Conservation (phyloP, 768 basidiomycete genomes). For the Auricularia auricula-judae region DNA sequence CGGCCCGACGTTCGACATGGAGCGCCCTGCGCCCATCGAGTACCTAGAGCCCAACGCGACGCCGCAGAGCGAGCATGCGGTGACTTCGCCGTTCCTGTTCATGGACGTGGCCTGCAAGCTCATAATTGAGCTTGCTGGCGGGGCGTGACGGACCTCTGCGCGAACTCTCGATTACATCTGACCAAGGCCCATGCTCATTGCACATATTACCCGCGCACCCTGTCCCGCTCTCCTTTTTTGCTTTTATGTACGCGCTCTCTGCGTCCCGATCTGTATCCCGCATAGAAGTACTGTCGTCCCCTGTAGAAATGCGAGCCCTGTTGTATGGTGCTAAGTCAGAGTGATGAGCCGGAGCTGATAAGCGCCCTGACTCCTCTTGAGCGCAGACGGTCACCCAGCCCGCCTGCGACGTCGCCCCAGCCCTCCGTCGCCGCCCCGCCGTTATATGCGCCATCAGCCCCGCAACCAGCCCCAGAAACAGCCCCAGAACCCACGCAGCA, state of each 20-base stretch:
- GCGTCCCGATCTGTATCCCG: neutral
- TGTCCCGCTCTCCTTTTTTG: neutral
- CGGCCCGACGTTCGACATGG: constrained; percentile 62
- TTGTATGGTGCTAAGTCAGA: neutral
- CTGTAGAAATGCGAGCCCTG: neutral
- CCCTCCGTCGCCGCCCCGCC: neutral
- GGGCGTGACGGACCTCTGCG: constrained; percentile 8
- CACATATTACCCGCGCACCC: neutral
- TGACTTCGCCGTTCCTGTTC: constrained; percentile 85
- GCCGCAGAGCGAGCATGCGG: constrained; percentile 37
- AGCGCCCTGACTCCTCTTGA: neutral
- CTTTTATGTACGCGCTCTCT: neutral
- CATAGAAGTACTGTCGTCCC: neutral
- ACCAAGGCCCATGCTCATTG: too few relatives aligned
- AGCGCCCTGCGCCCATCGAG: constrained; percentile 2
- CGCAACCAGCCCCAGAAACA: neutral
- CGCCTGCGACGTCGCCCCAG: neutral
- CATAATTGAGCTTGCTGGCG: constrained; percentile 87
- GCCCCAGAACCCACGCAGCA: neutral
- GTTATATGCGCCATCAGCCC: neutral
- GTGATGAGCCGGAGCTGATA: neutral
- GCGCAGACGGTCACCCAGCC: neutral
- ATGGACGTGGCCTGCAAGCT: constrained; percentile 91
- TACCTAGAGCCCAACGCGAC: constrained; percentile 11
- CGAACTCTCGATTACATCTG: too few relatives aligned